A percentile compares a stretch with the other conserved stretches of the same genome.
Evolutionary conservation across 2,329 filamentous ascomycete species (phyloP).

Genomic region (Aschersonia sp.): DNA sequence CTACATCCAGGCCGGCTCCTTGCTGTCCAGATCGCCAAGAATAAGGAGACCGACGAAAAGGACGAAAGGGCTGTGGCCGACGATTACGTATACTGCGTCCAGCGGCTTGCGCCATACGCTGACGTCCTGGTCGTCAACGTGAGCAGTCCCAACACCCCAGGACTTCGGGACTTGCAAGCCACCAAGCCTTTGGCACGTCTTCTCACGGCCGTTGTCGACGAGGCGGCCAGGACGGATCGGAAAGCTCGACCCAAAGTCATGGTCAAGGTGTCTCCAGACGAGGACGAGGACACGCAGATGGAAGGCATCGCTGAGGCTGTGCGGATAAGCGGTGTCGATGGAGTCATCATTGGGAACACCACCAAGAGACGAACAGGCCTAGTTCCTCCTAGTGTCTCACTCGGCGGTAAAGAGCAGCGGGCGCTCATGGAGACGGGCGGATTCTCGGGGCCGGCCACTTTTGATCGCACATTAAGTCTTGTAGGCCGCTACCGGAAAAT

Average conservation of each 20-base stretch:
- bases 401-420: slow-evolving; percentile 51
- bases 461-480: slow-evolving; percentile 61
- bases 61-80: slow-evolving; percentile 71
- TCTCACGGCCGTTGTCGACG: slow-evolving; percentile 66
- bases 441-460: slow-evolving; percentile 83
- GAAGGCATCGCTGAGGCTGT: slow-evolving; percentile 80
- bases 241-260: slow-evolving; percentile 60
- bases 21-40: slow-evolving; percentile 91
- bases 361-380: slow-evolving; percentile 69
- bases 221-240: slow-evolving; percentile 54
- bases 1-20: slow-evolving; percentile 61
- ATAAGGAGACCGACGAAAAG: slow-evolving; percentile 75
- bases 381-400: slow-evolving; percentile 48
- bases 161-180: slow-evolving; percentile 74
- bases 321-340: slow-evolving; percentile 73
- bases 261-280: slow-evolving; percentile 96
- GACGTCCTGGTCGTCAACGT: slow-evolving; percentile 98
- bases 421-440: slow-evolving; percentile 68
- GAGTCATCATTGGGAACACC: slow-evolving; percentile 93
- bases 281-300: slow-evolving; percentile 74
- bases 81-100: slow-evolving; percentile 81
- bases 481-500: slow-evolving; percentile 65
- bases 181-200: slow-evolving; percentile 70
- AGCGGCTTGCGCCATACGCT: slow-evolving; percentile 69
- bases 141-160: slow-evolving; percentile 89